Evolutionary conservation across 2,329 filamentous ascomycete genomes (phyloP), one percentile per base, ranked within the genome.

Genomic region (Fusarium papillatum): DNA sequence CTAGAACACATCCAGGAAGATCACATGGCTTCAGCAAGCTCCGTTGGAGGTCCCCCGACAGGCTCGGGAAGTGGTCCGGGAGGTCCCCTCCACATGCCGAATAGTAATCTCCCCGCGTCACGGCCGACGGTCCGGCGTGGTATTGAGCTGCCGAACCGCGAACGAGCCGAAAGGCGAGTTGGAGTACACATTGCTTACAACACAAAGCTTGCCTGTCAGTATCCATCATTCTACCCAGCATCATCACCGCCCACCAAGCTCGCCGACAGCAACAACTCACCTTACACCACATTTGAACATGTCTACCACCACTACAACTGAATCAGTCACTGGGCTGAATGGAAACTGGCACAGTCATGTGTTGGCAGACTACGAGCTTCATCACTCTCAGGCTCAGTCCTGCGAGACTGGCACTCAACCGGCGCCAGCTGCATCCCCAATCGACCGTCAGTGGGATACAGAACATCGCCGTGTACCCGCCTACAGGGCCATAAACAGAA

Each of bases 21-120:
- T 24, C 36, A 4, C 11, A 61, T 29, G 34, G 24, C 7, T 13
- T 41, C 22, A 60, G 46, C 5, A 11, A 29, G 16, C 24, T 26
- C 14, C 55, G 16, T 39, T 16, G 57, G 57, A 38, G 24, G 50
- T 62, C 73, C 43, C 39, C 14, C 31, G 65, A 36, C 53, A 39
- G 46, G 66, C 64, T 71, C 73, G 73, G 73, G 73, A 61, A 67
- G 66, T 55, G 61, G 46, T 5, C 26, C 36, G 34, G 22, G 31
- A 8, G 3, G 3, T 13, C 0, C 17, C 63, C 73, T 75, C 73
- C 73, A 75, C 73, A 75, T 75, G 64, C 73, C 73, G 73, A 76
- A 63, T 68, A 63, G 73, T 55, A 59, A 41, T 72, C 31, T 11
- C 31, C n/a, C 7, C 19, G 19, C 31, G 7, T 3, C 57, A 34